These are phyloP conservation scores for Wickerhamiella alocasiicola DNA, from an alignment of 805 yeast genomes.

Conservation along the genomic window DNA sequence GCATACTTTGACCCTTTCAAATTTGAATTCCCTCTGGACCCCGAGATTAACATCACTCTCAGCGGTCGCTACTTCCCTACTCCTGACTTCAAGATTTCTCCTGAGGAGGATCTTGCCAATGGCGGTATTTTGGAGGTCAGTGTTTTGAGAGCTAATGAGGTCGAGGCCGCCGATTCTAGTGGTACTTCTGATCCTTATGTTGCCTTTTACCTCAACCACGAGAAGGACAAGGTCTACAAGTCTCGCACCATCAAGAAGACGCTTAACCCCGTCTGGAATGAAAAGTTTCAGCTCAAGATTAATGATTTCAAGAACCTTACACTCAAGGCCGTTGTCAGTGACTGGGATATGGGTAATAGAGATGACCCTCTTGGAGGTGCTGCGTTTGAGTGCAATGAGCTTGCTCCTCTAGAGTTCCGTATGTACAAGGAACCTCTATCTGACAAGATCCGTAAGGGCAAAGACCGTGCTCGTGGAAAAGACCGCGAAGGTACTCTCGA, in stretches of 20 bases:
- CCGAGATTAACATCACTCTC: slow-evolving; percentile 15
- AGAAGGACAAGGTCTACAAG: slow-evolving; percentile 44
- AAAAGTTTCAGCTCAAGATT: slow-evolving; percentile 32
- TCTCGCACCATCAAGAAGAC: slow-evolving; percentile 78
- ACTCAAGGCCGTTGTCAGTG: slow-evolving; percentile 43
- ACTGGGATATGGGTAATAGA: slow-evolving; percentile 89
- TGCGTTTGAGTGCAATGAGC: slow-evolving; percentile 40
- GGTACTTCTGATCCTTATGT: slow-evolving; percentile 92
- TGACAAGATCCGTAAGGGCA: slow-evolving; percentile 29
- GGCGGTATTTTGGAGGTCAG: slow-evolving; percentile 57
- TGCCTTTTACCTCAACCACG: slow-evolving; percentile 54
- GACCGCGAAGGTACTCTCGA: slow-evolving; percentile 51
- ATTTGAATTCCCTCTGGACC: slow-evolving; percentile 13
- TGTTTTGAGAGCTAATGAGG: slow-evolving; percentile 48
- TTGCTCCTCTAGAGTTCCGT: slow-evolving; percentile 45
- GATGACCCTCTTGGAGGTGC: slow-evolving; percentile 74
- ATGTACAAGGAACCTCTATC: slow-evolving; percentile 41
- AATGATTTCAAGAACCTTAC: slow-evolving; percentile 13
- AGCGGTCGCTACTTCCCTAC: slow-evolving; percentile 65
- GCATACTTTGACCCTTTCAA: slow-evolving; percentile 18
- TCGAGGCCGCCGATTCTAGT: slow-evolving; percentile 77
- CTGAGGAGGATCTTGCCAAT: slow-evolving; percentile 60
- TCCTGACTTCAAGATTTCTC: slow-evolving; percentile 43
- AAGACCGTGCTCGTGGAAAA: slow-evolving; percentile 33
- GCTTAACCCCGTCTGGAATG: slow-evolving; percentile 83